A percentile compares a stretch with the other conserved stretches of the same genome.
Evolutionary conservation across 2,329 filamentous ascomycete species (phyloP).

Genomic region (Diplodia intermedia): DNA sequence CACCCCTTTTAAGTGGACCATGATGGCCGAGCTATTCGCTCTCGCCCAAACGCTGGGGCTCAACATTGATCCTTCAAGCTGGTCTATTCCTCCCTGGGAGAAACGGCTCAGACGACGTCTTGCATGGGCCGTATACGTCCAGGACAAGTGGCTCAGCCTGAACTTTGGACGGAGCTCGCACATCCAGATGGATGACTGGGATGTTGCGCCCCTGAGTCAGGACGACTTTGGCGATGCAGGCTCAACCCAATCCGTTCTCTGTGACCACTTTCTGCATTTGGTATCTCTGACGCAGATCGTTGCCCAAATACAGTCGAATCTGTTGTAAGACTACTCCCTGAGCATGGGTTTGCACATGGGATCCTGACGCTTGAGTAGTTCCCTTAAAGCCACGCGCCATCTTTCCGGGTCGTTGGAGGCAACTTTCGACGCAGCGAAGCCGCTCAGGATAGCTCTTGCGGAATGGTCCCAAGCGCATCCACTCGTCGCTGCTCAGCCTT

Average conservation of each 20-base stretch:
- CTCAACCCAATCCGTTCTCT: neutral
- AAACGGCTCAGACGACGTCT: constrained; percentile 67
- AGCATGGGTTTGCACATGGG: neutral
- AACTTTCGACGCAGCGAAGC: constrained; percentile 57
- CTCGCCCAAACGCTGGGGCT: constrained; percentile 49
- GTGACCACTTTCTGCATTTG: constrained; percentile 59
- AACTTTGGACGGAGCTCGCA: constrained; percentile 65
- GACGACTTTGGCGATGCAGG: constrained; percentile 1
- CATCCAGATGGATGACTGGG: constrained; percentile 54
- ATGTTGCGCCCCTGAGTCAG: constrained; percentile 35
- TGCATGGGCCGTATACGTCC: constrained; percentile 70
- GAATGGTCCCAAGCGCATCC: constrained; percentile 59
- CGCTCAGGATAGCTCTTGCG: constrained; percentile 57
- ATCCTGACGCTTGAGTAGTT: constrained; percentile 29
- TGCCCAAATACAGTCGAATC: constrained; percentile 57
- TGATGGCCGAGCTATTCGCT: constrained; percentile 48
- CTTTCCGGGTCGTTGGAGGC: constrained; percentile 55
- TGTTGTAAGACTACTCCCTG: constrained; percentile 36
- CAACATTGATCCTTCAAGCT: constrained; percentile 64
- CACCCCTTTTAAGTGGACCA: constrained; percentile 45
- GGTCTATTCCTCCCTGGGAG: constrained; percentile 70
- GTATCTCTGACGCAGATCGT: constrained; percentile 60
- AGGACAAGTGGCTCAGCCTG: constrained; percentile 68
- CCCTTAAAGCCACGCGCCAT: constrained; percentile 41
- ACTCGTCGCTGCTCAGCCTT: constrained; percentile 38